phyloP scores from a whole-genome alignment of 1,139 yeast genomes.

The Zygoascus hellenicus region DNA sequence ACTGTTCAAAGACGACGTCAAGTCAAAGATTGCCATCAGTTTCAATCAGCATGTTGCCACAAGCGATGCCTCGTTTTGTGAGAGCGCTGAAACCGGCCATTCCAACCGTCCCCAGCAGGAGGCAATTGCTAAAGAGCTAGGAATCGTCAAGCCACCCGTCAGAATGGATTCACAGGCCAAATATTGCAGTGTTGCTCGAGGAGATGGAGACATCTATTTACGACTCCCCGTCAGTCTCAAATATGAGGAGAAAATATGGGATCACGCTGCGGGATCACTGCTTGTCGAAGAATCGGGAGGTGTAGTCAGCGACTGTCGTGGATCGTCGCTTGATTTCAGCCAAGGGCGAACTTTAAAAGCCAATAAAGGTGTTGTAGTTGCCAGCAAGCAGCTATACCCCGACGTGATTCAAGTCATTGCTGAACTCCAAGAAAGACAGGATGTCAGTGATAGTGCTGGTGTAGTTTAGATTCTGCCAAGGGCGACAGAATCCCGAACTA shows the following conservation, averaged over 20 bases:
- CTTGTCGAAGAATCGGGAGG: constrained; percentile 91
- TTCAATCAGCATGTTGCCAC: constrained; percentile 33
- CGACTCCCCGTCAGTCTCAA: constrained; percentile 72
- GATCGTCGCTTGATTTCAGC: constrained; percentile 73
- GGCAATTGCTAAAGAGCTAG: constrained; percentile 57
- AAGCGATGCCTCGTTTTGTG: constrained; percentile 63
- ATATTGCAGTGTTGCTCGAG: constrained; percentile 84
- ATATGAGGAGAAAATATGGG: constrained; percentile 96
- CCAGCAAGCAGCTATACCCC: constrained; percentile 58
- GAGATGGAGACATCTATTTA: constrained; percentile 87
- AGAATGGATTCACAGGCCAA: constrained; percentile 90
- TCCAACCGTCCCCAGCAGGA: constrained; percentile 89
- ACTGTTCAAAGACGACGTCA: constrained; percentile 7
- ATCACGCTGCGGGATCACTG: constrained; percentile 93
- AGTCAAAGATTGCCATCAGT: constrained; percentile 21
- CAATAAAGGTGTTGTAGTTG: constrained; percentile 90
- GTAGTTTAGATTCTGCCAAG: neutral
- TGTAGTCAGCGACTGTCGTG: constrained; percentile 73
- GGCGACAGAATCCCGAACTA: no score
- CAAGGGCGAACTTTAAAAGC: constrained; percentile 64
- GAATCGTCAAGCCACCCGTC: constrained; percentile 50
- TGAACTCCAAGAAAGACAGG: constrained; percentile 4
- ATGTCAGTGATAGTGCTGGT: constrained; percentile 6
- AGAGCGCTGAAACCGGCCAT: constrained; percentile 96
- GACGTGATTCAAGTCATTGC: constrained; percentile 46